phyloP scores from a whole-genome alignment of 2,329 filamentous ascomycete species.

The Sclerotinia borealis region DNA sequence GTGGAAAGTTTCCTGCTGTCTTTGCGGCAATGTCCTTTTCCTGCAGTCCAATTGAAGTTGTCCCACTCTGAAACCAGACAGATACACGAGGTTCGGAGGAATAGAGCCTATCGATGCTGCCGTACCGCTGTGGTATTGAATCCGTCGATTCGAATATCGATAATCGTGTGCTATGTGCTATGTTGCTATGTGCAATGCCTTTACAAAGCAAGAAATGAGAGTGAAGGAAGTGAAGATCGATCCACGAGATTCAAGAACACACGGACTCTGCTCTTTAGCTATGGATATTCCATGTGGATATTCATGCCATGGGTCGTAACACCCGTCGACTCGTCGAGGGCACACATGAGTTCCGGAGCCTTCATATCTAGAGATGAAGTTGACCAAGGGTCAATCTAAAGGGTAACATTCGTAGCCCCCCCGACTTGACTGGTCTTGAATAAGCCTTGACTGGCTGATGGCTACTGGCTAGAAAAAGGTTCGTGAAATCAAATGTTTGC shows the following conservation, averaged over 20 bases:
- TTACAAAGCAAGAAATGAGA: conserved; percentile 4
- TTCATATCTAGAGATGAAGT: background rate
- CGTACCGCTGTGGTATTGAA: background rate
- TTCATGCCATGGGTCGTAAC: background rate
- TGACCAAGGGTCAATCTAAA: background rate
- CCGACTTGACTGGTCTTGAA: background rate
- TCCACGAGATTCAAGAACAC: conserved; percentile 12
- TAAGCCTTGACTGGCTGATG: background rate
- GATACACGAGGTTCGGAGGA: background rate
- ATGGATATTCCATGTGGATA: background rate
- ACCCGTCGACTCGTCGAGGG: background rate
- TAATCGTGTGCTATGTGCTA: background rate
- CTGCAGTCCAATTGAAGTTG: conserved; percentile 5
- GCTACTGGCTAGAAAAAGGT: background rate
- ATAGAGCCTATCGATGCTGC: conserved; percentile 3
- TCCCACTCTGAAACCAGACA: conserved; percentile 12
- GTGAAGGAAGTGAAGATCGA: background rate
- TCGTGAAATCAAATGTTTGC: background rate
- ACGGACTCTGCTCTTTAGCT: conserved; percentile 1
- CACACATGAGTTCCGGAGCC: background rate
- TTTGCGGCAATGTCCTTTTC: background rate
- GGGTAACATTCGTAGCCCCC: background rate
- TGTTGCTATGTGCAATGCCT: background rate
- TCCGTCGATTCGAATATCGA: background rate
- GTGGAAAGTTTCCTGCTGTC: background rate